Percentiles rank a stretch among this genome's conserved stretches.
Evolutionary conservation across 129 eudicot genomes (phyloP).

Genomic region (Tanacetum coccineum): DNA sequence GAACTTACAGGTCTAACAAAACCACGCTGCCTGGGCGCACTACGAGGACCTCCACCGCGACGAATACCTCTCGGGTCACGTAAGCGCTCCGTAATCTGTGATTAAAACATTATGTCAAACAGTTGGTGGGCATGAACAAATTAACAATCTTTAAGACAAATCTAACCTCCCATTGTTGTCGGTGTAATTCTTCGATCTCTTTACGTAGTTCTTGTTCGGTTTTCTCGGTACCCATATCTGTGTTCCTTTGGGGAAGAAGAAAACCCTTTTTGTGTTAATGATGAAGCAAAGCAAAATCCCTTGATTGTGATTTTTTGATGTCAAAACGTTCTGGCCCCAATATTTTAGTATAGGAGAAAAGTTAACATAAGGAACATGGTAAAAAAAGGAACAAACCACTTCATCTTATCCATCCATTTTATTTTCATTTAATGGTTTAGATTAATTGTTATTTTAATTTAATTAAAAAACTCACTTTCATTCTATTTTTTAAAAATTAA

Average conservation of each 20-base stretch:
- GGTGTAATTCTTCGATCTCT: constrained; percentile 84
- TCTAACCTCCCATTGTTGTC: constrained; percentile 82
- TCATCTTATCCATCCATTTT: too few species aligned
- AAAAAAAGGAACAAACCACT: too few species aligned
- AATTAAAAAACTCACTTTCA: too few species aligned
- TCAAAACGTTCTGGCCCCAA: too few species aligned
- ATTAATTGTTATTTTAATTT: too few species aligned
- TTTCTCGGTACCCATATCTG: constrained; percentile 76
- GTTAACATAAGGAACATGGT: too few species aligned
- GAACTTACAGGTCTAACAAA: constrained; percentile 64
- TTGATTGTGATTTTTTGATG: not conserved
- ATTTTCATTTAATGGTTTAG: too few species aligned
- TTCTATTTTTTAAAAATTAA: too few species aligned
- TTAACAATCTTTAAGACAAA: not conserved
- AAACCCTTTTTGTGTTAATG: constrained; percentile 34
- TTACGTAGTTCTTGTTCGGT: constrained; percentile 86
- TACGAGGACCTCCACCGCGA: constrained; percentile 83
- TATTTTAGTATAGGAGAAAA: too few species aligned
- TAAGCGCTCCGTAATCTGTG: constrained; percentile 81
- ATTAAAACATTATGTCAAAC: constrained; percentile 8
- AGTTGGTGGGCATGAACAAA: not conserved
- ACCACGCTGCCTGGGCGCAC: constrained; percentile 77
- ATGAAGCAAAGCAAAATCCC: constrained; percentile 25
- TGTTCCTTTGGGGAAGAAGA: constrained; percentile 14
- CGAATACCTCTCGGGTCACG: constrained; percentile 97